These are phyloP conservation scores for Avena insularis DNA, from an alignment of 176 grass and related monocot genomes.

Conservation along the genomic window DNA sequence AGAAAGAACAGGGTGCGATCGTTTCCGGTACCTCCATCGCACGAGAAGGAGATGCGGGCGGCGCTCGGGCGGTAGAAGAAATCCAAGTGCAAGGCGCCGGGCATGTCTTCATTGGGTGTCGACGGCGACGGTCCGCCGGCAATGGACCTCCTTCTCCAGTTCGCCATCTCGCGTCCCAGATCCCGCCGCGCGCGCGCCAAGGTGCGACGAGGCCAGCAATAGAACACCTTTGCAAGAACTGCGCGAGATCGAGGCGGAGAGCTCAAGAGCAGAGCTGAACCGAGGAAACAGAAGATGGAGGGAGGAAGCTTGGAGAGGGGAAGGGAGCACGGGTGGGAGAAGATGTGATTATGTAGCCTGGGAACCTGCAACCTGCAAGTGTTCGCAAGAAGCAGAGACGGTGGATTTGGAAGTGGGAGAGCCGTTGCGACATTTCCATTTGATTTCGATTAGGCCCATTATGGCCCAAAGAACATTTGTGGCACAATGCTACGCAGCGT, in stretches of 20 bases:
- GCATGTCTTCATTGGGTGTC: not conserved
- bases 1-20: not conserved
- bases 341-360: not conserved
- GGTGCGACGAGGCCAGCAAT: not conserved
- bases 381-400: not conserved
- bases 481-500: not conserved
- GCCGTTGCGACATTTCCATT: not conserved
- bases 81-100: not conserved
- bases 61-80: slow-evolving; percentile 18
- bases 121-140: not conserved
- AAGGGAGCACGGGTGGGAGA: not conserved
- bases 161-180: not conserved
- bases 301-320: not conserved
- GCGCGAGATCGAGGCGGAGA: not conserved
- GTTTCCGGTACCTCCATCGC: not conserved
- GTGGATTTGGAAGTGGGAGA: not conserved
- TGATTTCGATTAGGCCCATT: not conserved
- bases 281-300: not conserved
- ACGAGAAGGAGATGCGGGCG: not conserved
- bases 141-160: slow-evolving; percentile 22
- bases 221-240: not conserved
- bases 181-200: not conserved
- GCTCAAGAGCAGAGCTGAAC: not conserved
- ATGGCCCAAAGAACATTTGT: not conserved
- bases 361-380: not conserved